Evolutionary conservation across 176 grass and related monocot species (phyloP).

Genomic region (Metroxylon sagu): DNA sequence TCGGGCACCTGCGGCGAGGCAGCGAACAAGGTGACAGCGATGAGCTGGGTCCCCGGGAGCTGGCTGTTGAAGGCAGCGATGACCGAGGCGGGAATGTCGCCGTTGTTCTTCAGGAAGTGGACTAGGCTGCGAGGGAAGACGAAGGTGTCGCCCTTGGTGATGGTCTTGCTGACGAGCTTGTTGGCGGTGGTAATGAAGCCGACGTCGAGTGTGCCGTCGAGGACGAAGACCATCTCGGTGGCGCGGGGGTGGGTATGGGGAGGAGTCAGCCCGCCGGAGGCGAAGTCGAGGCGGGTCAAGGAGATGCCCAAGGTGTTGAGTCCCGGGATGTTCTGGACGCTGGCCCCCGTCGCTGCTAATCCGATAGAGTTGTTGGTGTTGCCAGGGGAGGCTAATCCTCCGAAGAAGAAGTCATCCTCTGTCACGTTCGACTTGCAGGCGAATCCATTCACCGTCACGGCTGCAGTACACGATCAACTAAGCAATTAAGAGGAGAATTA

Average conservation of each 20-base stretch:
- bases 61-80: constrained; percentile 81
- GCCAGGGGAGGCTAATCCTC: constrained; percentile 26
- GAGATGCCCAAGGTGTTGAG: constrained; percentile 74
- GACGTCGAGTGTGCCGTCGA: constrained; percentile 51
- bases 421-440: constrained; percentile 53
- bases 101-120: constrained; percentile 76
- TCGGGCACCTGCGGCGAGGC: constrained; percentile 26
- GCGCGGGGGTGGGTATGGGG: constrained; percentile 80
- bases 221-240: constrained; percentile 76
- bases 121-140: constrained; percentile 64
- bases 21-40: constrained; percentile 46
- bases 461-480: constrained; percentile 21
- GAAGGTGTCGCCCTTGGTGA: constrained; percentile 48
- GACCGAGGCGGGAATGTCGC: constrained; percentile 22
- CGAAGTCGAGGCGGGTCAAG: constrained; percentile 64
- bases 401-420: constrained; percentile 60
- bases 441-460: constrained; percentile 58
- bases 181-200: constrained; percentile 69
- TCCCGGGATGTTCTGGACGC: constrained; percentile 38
- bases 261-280: constrained; percentile 39
- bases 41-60: constrained; percentile 47
- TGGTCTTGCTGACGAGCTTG: constrained; percentile 39
- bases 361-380: constrained; percentile 41
- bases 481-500: neutral
- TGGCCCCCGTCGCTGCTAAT: constrained; percentile 27